Base-by-base conservation (phyloP, 805 yeast species). In the Kregervanrija pseudodelftensis region DNA sequence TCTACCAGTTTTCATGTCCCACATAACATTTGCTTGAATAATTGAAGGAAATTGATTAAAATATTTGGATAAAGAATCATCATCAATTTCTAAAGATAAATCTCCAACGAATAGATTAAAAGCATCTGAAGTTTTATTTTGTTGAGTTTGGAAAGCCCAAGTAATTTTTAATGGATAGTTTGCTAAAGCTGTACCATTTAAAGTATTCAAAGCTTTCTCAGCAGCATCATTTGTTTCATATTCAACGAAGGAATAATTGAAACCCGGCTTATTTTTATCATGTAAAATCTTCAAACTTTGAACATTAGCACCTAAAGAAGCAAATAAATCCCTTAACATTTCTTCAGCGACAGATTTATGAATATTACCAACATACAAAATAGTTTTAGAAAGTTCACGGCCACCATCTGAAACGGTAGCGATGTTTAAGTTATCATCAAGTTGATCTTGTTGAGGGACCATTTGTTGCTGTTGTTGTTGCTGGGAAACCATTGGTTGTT, bases 1-100 rank as follows among this genome's bases (percentile, higher is more conserved):
- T 59, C 95, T 73, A 37, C 95, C 93, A 22, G 93, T 83, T 61
- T 85, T 90, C 95, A 87, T 86, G 61, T 89, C 96, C 96, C 96
- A 88, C 96, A 88, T 89, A 31, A 88, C 96, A 54, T 88, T 89
- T 11, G 95, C 96, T 61, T 85, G 93, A 39, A 77, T 67, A 55
- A 85, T 68, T 1, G 88, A 74, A 13, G 70, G 68, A 61, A 76
- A 84, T 45, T 69, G 67, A 5, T 68, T 53, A 58, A 88, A 88
- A 11, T 83, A 70, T 37, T 63, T 65, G 42, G 70, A 70, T 49
- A 88, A 72, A 13, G 77, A 59, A 52, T 84, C 95, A 64, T 89
- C 96, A 58, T 85, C 81, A 33, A 89, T 82, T 56, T 89, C 95
- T 8, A 83, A 72, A 35, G 87, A 79, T 53, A 88, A 72, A 60